Base-by-base conservation (phyloP, 1,284 basidiomycete genomes). In the Marasmius fiardii region DNA sequence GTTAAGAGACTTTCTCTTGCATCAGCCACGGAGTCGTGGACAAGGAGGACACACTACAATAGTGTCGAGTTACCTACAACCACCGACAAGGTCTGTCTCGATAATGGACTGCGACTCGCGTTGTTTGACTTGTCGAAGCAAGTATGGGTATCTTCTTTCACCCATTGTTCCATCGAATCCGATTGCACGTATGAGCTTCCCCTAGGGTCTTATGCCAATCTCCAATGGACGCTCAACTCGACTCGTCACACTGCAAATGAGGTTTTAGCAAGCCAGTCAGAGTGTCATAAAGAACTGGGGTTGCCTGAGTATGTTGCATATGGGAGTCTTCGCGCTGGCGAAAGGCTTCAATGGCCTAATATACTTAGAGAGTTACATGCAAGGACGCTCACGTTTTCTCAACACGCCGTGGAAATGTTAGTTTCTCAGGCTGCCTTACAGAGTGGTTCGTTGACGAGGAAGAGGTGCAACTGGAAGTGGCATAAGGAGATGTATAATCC, bases 301-400 rank as follows among this genome's bases (percentile, higher is more conserved):
- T 59, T 76, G 2, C 77, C 80, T 35, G 79, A 82, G 55, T 75
- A 69, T 43, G 62, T 73, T 5, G 68, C 74, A 0, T 81, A 77
- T 55, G 73, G 72, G 0, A 65, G 66, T 35, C 55, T 82, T 28
- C 75, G 79, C 3, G 69, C 74, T 34, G 79, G 80, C 2, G 58
- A 65, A 7, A 61, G 60, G 1, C 58, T 81, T 0, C 80, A 82
- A 47, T 82, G 79, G 80, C 58, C 74, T 39, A 82, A 81, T 56
- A 73, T 82, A 14, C 62, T 71, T 6, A 67, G 73, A n/a, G 78
- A 76, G 57, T 57, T 81, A 14, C 64, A 65, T 8, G 67, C 68
- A 14, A 65, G 68, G 31, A 58, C 59, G 0, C 60, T 82, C 34
- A 71, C 66, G 0, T 74, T 80, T 49, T 60, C 64, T 24, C 58